Evolutionary conservation across 179 eudicot genomes (phyloP), one percentile per base, ranked within the genome.

Genomic region (Monotropa hypopitys): DNA sequence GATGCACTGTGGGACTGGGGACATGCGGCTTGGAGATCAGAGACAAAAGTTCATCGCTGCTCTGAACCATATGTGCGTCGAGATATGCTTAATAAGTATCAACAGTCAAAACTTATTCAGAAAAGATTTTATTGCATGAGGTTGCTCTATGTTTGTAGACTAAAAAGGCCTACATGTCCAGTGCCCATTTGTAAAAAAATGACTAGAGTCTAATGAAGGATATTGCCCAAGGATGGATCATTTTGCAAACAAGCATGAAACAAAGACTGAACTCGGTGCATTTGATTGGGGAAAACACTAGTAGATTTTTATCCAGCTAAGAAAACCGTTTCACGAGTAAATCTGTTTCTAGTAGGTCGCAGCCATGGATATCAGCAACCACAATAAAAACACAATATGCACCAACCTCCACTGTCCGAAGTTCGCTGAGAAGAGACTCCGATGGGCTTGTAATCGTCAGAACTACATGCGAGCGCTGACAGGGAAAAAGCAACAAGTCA

Each of bases 391-490:
- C 2, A 4, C 45, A 47, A 7, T 53, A 73, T 73, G 47, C 32
- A 81, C 90, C 78, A 81, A 95, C 99, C 99, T 95, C 98, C 81
- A 95, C 98, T 70, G 93, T 93, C 77, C 88, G 91, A 77, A 95
- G 99, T 84, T 95, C 98, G 80, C 83, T 87, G 63, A 95, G 89
- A 82, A 95, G 98, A 51, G 97, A 93, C 78, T 95, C 97, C 40
- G 97, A 93, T 63, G 99, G 99, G 70, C 88, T 90, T 45, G 99
- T 90, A 76, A 95, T 90, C 35, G 99, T 95, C 78, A 84, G 77
- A 76, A 83, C 76, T 50, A 95, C 84, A 81, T 95, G 90, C 45
- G 97, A 88, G 21, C 99, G 97, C 98, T 95, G 96, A 79, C 46
- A 84, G 46, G 68, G n/a, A 81, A 49, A 83, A 73, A 76, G 56